Percentiles rank a stretch among this genome's conserved stretches.
phyloP scores from a whole-genome alignment of 306 rosid species.

The Vigna radiata region DNA sequence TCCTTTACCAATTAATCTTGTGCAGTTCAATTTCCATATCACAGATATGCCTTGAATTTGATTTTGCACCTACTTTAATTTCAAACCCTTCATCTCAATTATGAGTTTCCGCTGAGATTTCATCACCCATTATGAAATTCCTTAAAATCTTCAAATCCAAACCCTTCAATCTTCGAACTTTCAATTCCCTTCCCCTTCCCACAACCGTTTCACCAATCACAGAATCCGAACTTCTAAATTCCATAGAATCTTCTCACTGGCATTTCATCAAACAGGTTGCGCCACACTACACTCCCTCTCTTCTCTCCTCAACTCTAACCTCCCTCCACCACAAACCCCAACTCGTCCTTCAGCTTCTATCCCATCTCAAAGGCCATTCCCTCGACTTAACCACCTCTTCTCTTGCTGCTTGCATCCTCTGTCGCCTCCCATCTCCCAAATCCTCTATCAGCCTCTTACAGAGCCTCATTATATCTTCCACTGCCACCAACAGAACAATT shows the following conservation, averaged over 20 bases:
- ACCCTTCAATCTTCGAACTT: constrained; percentile 25
- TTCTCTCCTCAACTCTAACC: constrained; percentile 56
- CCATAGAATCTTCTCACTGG: constrained; percentile 78
- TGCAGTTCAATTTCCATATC: no score
- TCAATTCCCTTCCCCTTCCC: constrained; percentile 9
- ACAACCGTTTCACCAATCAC: constrained; percentile 45
- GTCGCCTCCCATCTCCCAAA: constrained; percentile 65
- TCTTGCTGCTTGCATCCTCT: constrained; percentile 64
- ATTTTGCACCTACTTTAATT: no score
- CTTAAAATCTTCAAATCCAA: constrained; percentile 25
- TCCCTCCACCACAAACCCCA: constrained; percentile 60
- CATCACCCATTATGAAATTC: constrained; percentile 38
- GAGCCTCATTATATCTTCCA: constrained; percentile 45
- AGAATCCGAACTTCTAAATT: constrained; percentile 42
- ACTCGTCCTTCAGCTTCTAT: constrained; percentile 53
- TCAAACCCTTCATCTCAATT: background rate
- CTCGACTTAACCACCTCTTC: constrained; percentile 55
- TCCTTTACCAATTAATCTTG: no score
- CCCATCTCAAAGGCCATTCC: constrained; percentile 44
- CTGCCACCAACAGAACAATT: constrained; percentile 37
- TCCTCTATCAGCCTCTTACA: constrained; percentile 58
- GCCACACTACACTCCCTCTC: constrained; percentile 55
- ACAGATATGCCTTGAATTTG: no score
- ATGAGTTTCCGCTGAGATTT: background rate
- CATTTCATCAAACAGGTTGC: constrained; percentile 74